Percentiles rank a stretch among this genome's conserved stretches.
Conservation (phyloP, 257 asterid genomes). For the Linaria vulgaris region DNA sequence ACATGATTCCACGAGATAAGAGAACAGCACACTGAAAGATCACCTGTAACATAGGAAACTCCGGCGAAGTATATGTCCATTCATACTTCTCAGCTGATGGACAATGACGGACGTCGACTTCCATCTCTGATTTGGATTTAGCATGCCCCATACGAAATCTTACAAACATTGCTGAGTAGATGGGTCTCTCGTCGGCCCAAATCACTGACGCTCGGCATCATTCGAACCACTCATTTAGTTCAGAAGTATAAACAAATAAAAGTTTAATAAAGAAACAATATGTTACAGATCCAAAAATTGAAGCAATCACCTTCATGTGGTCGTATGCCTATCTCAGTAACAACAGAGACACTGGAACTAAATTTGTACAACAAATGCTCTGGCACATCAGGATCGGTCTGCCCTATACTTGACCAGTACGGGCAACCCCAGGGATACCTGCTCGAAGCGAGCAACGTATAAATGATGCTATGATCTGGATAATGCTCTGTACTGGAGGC, state of each 20-base stretch:
- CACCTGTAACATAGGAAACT: conserved; percentile 51
- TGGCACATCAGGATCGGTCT: conserved; percentile 43
- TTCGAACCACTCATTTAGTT: not conserved
- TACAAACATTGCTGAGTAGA: conserved; percentile 64
- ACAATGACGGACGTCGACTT: conserved; percentile 13
- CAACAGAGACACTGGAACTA: conserved; percentile 33
- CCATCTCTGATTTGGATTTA: conserved; percentile 29
- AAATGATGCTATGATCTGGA: conserved; percentile 31
- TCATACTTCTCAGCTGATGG: conserved; percentile 43
- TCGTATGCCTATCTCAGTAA: conserved; percentile 49
- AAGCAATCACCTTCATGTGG: conserved; percentile 53
- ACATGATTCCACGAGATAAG: not conserved
- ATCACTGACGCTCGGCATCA: conserved; percentile 29
- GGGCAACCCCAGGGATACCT: conserved; percentile 23
- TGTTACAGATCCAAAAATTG: not conserved
- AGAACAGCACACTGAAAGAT: not conserved
- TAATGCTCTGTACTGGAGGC: conserved; percentile 55
- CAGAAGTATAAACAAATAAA: not conserved
- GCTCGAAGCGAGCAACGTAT: conserved; percentile 43
- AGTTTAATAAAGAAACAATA: not conserved
- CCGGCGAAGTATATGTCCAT: conserved; percentile 49
- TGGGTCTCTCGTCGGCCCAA: conserved; percentile 43
- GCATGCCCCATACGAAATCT: conserved; percentile 56
- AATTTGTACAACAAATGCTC: conserved; percentile 52
- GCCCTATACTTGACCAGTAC: conserved; percentile 68